These are phyloP conservation scores for Talaromyces sp. DNA, from an alignment of 2,329 filamentous ascomycete species.

Conservation along the genomic window DNA sequence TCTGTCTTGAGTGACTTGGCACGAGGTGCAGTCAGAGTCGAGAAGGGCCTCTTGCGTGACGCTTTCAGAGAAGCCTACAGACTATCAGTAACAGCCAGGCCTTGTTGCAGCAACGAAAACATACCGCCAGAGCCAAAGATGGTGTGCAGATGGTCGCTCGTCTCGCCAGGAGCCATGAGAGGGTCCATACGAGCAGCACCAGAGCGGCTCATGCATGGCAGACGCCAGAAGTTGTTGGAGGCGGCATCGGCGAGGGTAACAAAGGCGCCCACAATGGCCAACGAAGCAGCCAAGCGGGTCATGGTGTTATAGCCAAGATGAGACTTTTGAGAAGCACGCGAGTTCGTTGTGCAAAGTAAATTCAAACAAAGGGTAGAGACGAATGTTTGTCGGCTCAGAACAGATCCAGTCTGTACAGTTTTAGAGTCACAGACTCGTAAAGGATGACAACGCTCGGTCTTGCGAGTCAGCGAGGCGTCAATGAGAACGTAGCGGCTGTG, in stretches of 20 bases:
- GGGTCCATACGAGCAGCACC: constrained; percentile 73
- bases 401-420: not conserved
- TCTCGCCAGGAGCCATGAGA: constrained; percentile 57
- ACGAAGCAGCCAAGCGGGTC: not conserved
- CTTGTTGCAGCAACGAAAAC: constrained; percentile 27
- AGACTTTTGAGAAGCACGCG: not conserved
- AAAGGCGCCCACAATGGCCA: not conserved
- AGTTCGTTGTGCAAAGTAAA: not conserved
- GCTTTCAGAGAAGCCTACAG: constrained; percentile 59
- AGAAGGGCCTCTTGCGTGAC: constrained; percentile 55
- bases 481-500: not conserved
- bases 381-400: not conserved
- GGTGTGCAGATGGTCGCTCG: constrained; percentile 65
- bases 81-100: not conserved
- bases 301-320: not conserved
- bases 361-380: not conserved
- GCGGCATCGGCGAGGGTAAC: not conserved
- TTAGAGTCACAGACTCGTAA: not conserved
- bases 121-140: constrained; percentile 72
- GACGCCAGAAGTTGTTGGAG: constrained; percentile 65
- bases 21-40: constrained; percentile 69
- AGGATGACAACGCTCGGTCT: not conserved
- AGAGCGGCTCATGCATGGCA: constrained; percentile 70
- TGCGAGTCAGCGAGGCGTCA: not conserved
- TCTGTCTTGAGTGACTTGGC: constrained; percentile 71